phyloP scores from a whole-genome alignment of 208 protist species.

The Trichomonas gallinae region DNA sequence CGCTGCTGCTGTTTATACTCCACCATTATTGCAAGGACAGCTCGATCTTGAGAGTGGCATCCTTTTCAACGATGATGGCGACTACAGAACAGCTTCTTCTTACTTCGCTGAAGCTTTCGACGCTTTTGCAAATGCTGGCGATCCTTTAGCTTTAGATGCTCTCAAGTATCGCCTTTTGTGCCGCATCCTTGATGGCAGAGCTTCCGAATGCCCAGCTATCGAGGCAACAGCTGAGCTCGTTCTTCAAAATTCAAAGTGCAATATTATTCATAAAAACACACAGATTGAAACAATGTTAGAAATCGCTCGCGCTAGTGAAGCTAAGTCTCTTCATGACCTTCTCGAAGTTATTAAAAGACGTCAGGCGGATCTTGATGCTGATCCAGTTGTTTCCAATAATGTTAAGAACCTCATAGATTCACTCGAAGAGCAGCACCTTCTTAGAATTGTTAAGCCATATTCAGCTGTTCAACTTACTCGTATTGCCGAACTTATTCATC shows the following conservation, averaged over 20 bases:
- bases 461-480: neutral
- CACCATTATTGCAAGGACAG: conserved; percentile 69
- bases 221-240: neutral
- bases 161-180: conserved; percentile 1
- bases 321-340: neutral
- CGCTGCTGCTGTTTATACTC: conserved; percentile 93
- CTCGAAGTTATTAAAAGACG: neutral
- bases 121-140: neutral
- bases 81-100: neutral
- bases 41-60: neutral
- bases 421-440: neutral
- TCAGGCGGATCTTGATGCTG: neutral
- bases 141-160: neutral
- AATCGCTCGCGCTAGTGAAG: neutral
- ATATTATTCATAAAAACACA: too few species aligned
- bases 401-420: neutral
- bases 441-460: conserved; percentile 1
- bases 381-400: neutral
- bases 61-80: neutral
- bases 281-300: conserved; percentile 21
- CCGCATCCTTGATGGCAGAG: neutral
- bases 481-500: neutral
- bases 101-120: conserved; percentile 24
- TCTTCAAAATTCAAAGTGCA: neutral
- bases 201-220: neutral